These are phyloP conservation scores for Cicer bijugum DNA, from an alignment of 306 rosid genomes.

Conservation along the genomic window DNA sequence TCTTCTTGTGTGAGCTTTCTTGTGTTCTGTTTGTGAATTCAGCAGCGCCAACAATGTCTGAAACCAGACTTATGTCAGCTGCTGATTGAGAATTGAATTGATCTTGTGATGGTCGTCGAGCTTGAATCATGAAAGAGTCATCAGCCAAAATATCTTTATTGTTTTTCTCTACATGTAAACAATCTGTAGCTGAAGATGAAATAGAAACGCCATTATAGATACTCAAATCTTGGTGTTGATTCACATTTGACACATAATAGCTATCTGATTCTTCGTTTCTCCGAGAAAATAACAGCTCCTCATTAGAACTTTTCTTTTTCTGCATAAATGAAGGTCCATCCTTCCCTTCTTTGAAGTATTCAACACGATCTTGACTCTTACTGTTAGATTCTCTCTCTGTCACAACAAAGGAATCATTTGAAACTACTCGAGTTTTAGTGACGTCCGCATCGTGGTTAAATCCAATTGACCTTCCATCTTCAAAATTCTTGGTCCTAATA, in stretches of 20 bases:
- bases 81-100: conserved; percentile 62
- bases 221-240: conserved; percentile 53
- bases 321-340: conserved; percentile 49
- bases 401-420: conserved; percentile 74
- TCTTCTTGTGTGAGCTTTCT: conserved; percentile 53
- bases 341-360: conserved; percentile 61
- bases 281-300: conserved; percentile 60
- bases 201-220: conserved; percentile 54
- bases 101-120: conserved; percentile 60
- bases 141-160: conserved; percentile 66
- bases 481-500: conserved; percentile 47
- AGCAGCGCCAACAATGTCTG: conserved; percentile 66
- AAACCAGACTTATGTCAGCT: conserved; percentile 61
- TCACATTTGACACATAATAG: conserved; percentile 47
- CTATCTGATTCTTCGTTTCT: conserved; percentile 58
- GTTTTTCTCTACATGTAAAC: conserved; percentile 52
- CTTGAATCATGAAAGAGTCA: conserved; percentile 91
- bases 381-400: conserved; percentile 48
- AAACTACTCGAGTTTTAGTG: conserved; percentile 53
- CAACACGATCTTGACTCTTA: conserved; percentile 44
- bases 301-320: conserved; percentile 55
- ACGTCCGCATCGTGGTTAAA: conserved; percentile 49
- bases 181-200: conserved; percentile 51
- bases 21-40: conserved; percentile 54
- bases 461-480: conserved; percentile 53